Percentiles rank a stretch among this genome's conserved stretches.
Evolutionary conservation across 2,329 filamentous ascomycete species (phyloP).

Genomic region (Trichoderma gracile): DNA sequence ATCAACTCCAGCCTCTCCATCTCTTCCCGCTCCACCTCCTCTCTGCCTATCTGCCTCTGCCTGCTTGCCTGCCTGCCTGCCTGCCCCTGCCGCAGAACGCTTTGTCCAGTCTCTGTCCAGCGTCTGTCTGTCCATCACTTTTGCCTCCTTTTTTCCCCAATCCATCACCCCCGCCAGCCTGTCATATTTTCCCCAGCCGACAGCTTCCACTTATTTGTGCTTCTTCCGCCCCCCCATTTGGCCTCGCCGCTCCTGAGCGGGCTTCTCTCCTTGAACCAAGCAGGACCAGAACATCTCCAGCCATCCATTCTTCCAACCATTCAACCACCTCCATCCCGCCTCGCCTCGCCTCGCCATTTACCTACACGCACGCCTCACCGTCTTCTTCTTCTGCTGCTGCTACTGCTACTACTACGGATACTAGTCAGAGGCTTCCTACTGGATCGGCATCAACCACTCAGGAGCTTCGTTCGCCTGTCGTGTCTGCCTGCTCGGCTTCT

Average conservation of each 20-base stretch:
- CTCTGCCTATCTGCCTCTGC: background rate
- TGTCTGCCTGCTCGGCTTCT: constrained; percentile 8
- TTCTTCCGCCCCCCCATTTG: constrained; percentile 16
- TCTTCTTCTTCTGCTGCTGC: background rate
- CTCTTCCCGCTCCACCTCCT: constrained; percentile 19
- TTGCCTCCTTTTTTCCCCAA: background rate
- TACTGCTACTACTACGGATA: background rate
- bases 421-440: background rate
- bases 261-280: background rate
- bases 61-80: background rate
- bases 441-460: constrained; percentile 1
- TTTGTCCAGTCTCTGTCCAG: background rate
- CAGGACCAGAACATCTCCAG: background rate
- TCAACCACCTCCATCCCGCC: constrained; percentile 4
- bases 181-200: constrained; percentile 1
- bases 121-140: background rate
- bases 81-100: constrained; percentile 10
- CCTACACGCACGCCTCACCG: background rate
- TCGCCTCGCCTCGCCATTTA: constrained; percentile 21
- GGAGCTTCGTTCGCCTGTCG: background rate
- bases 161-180: background rate
- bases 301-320: background rate
- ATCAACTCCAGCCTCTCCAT: constrained; percentile 16
- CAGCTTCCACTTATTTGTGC: constrained; percentile 23
- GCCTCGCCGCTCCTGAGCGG: constrained; percentile 20